Base-by-base conservation (phyloP, 768 basidiomycete species). In the Lactarius vividus region DNA sequence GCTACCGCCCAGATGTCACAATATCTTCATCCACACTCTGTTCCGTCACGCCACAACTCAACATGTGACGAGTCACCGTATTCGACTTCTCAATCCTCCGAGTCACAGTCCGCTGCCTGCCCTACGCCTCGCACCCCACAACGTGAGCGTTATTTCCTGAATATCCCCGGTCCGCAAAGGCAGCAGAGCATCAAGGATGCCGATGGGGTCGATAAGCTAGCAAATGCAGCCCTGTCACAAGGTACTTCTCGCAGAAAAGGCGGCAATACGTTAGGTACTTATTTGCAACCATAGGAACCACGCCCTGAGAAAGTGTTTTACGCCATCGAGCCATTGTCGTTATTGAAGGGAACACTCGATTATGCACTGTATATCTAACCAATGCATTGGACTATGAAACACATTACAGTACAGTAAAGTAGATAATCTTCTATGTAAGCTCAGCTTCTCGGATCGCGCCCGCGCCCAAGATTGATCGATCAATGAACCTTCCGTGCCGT, bases 101-200 rank as follows among this genome's bases (percentile, higher is more conserved):
- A 37, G 35, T 11, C 52, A 33, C 1, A 40, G 16, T 28, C 64
- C 8, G 20, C 42, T 0, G 10, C 53, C 15, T 39, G 26, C 33
- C 46, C 42, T 16, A n/a, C 56, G 2, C 61, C 56, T 1, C 42
- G 56, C 23, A 66, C 37, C 23, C 7, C 61, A 16, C 33, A 37
- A 20, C n/a, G 28, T 9, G 26, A 29, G 2, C 16, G 28, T 3
- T 54, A 66, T 23, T 66, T 66, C 16, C 56, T 66, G 5, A 26
- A 18, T 23, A 66, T 66, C 35, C 65, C 65, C 7, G 37, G 60
- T 4, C 37, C 18, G 20, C 26, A 37, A 0, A 29, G 61, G 37
- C 65, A 40, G 20, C 59, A 49, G 2, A 61, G 46, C 11, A 66
- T 66, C 46, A 66, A 66, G 40, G 56, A 66, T 35, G 65, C 65